Evolutionary conservation across 2,329 filamentous ascomycete genomes (phyloP), one percentile per base, ranked within the genome.

Genomic region (Talaromyces sp.): DNA sequence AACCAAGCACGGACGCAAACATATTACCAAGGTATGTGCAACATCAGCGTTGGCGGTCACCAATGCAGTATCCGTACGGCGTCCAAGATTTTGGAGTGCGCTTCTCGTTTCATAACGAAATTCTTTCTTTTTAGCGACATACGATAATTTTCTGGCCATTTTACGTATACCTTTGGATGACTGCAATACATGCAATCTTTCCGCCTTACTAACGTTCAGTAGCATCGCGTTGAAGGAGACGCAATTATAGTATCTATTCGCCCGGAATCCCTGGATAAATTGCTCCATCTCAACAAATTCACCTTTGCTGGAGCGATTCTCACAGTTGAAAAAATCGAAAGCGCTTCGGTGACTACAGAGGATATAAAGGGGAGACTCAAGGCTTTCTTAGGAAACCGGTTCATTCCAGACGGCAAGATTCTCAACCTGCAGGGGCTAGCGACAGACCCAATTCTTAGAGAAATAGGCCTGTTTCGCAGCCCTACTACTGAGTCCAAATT

Each of bases 361-460:
- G 84, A 88, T 65, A 82, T 86, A n/a, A 88, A 87, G 71, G 79
- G 83, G 26, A 86, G 87, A 65, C 83, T 97, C 61, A 85, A 86
- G 65, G 76, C 78, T 17, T 87, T 97, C 63, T 81, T 99, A 14
- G 83, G 83, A 58, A 83, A 84, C 58, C 88, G 94, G 54, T 97
- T 96, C 75, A 80, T 89, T 62, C 75, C 82, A 17, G 80, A 81
- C 7, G 79, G 80, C 57, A 96, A 95, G 74, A 79, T 97, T 0
- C 83, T 97, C 43, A 87, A 96, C 70, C 84, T 99, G 10, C 92
- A 91, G n/a, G 80, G 83, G 1, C 84, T 97, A 10, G 87, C 84
- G 32, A 79, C 83, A 54, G 93, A 97, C 68, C 77, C 85, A 1
- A 84, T 87, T 61, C 83, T 97, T 4, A 80, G 86, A 58, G 80